Evolutionary conservation across 2,329 filamentous ascomycete genomes (phyloP).

Genomic region (Ilyonectria mors-panacis): DNA sequence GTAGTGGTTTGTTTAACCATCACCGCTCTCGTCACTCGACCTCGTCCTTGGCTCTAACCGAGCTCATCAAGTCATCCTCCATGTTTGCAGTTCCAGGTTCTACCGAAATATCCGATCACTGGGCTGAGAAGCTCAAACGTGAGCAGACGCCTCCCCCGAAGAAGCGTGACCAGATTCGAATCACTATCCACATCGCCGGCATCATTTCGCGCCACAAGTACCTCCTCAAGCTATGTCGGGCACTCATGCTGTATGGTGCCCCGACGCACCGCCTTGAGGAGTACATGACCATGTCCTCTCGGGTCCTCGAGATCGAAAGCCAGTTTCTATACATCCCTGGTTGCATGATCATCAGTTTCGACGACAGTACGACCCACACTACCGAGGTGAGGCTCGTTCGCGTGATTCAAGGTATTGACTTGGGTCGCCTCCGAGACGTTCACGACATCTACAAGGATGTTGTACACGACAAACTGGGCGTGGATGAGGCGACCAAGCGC

Average conservation of each 20-base stretch:
- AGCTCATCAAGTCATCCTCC: slow-evolving; percentile 68
- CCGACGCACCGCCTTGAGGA: slow-evolving; percentile 93
- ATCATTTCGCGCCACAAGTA: slow-evolving; percentile 87
- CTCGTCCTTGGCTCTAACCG: slow-evolving; percentile 64
- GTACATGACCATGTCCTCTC: slow-evolving; percentile 90
- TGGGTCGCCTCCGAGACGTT: slow-evolving; percentile 81
- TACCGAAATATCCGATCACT: slow-evolving; percentile 60
- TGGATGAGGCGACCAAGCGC: slow-evolving; percentile 76
- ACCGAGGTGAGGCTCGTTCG: slow-evolving; percentile 85
- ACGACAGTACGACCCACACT: slow-evolving; percentile 79
- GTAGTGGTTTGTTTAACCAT: slow-evolving; percentile 59
- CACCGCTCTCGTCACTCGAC: slow-evolving; percentile 58
- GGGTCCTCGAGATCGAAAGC: slow-evolving; percentile 89
- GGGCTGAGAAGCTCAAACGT: slow-evolving; percentile 61
- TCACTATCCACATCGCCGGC: slow-evolving; percentile 73
- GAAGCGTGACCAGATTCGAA: slow-evolving; percentile 57
- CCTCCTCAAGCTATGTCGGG: slow-evolving; percentile 85
- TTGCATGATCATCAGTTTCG: slow-evolving; percentile 96
- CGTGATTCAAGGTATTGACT: slow-evolving; percentile 77
- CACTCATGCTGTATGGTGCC: slow-evolving; percentile 91
- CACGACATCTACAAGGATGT: slow-evolving; percentile 87
- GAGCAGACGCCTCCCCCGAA: slow-evolving; percentile 55
- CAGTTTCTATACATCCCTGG: slow-evolving; percentile 93
- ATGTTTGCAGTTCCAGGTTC: slow-evolving; percentile 65
- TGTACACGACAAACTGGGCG: slow-evolving; percentile 81